A percentile compares a stretch with the other conserved stretches of the same genome.
These are phyloP conservation scores for Rhodotorula mucilaginosa DNA, from an alignment of 1,284 basidiomycete genomes.

Conservation along the genomic window DNA sequence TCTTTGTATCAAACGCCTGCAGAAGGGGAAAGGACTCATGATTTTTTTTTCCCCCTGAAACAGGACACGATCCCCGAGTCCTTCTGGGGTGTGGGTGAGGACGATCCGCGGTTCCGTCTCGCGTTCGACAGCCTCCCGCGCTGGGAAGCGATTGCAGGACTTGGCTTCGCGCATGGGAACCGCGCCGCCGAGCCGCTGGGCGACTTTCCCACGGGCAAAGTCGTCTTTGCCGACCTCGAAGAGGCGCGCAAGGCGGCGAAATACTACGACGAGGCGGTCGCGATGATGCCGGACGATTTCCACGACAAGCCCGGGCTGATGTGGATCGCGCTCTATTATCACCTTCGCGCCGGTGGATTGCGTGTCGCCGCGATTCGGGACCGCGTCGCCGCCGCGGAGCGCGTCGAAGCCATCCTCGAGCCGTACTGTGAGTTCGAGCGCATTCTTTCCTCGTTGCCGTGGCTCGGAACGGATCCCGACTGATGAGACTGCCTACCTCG, in stretches of 20 bases:
- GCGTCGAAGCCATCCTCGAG: neutral
- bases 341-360: neutral
- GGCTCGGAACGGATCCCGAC: too few relatives aligned
- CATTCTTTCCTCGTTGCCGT: neutral
- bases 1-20: too few relatives aligned
- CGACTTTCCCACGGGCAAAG: neutral
- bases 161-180: neutral
- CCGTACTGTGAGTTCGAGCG: conserved; percentile 2
- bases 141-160: neutral
- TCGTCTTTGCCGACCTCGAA: neutral
- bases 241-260: neutral
- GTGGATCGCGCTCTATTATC: neutral
- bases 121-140: neutral
- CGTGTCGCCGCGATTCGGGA: neutral
- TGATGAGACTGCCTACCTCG: neutral
- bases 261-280: neutral
- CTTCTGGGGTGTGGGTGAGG: neutral
- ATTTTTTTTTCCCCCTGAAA: neutral
- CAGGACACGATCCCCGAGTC: neutral
- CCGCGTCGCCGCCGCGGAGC: neutral
- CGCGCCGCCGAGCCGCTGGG: neutral
- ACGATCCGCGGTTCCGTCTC: neutral
- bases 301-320: neutral
- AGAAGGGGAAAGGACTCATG: too few relatives aligned
- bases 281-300: neutral